Percentiles rank a stretch among this genome's conserved stretches.
Conservation (phyloP, 2,329 filamentous ascomycete species). For the Phyllosticta paracitricarpa region DNA sequence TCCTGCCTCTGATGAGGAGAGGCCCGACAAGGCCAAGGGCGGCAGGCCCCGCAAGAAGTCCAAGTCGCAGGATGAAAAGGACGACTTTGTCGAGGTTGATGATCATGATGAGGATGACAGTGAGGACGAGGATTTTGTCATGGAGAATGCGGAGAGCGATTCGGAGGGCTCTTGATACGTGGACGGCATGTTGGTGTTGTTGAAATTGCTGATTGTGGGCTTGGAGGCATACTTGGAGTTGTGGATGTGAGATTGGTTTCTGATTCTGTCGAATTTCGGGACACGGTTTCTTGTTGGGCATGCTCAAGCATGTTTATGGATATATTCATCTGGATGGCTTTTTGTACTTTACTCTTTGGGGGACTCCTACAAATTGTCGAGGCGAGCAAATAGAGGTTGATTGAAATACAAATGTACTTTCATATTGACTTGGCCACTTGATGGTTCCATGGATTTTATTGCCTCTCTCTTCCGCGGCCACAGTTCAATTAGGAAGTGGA, state of each 20-base stretch:
- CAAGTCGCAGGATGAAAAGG: background rate
- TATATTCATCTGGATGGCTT: background rate
- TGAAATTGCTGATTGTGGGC: background rate
- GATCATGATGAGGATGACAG: conserved; percentile 10
- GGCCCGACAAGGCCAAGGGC: background rate
- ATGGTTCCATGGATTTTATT: no score
- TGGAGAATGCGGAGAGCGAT: background rate
- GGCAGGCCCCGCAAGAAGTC: background rate
- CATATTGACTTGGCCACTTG: no score
- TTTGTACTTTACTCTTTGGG: background rate
- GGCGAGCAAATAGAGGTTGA: background rate
- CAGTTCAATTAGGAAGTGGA: no score
- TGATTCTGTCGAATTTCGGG: background rate
- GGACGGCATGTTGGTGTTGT: background rate
- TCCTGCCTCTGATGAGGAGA: background rate
- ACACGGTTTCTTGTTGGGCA: background rate
- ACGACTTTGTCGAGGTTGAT: conserved; percentile 1
- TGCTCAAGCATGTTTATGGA: background rate
- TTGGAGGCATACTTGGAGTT: background rate
- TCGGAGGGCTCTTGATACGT: background rate
- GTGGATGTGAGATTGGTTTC: background rate
- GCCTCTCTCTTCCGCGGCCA: no score
- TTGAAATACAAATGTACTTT: no score
- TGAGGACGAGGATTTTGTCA: background rate
- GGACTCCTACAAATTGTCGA: background rate